These are phyloP conservation scores for Emericellopsis terricola DNA, from an alignment of 495 filamentous ascomycete species.

Conservation along the genomic window DNA sequence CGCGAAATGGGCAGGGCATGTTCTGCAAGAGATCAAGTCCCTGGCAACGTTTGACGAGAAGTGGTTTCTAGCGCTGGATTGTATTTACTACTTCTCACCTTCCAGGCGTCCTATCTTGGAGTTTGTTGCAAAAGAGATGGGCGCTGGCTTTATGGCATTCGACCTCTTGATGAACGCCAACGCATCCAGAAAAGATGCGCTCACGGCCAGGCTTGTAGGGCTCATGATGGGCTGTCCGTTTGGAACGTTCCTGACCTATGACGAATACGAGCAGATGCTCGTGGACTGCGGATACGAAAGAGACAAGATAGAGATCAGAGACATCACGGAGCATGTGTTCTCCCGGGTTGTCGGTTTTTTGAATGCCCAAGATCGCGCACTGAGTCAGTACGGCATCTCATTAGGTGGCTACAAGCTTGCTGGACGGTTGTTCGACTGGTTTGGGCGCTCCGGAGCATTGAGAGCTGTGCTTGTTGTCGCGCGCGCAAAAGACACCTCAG, in stretches of 20 bases:
- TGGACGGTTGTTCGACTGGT: constrained; percentile 24
- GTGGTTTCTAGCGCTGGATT: constrained; percentile 32
- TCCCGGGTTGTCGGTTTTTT: constrained; percentile 18
- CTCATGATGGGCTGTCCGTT: constrained; percentile 5
- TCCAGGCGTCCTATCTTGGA: constrained; percentile 21
- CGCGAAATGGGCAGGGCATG: neutral
- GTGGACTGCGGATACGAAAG: constrained; percentile 18
- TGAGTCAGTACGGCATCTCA: constrained; percentile 16
- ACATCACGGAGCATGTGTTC: constrained; percentile 28
- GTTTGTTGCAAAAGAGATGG: constrained; percentile 13
- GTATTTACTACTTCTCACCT: constrained; percentile 31
- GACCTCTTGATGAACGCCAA: neutral
- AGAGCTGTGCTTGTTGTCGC: constrained; percentile 29
- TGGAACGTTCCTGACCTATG: constrained; percentile 2
- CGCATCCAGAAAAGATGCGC: neutral
- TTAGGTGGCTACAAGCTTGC: constrained; percentile 21
- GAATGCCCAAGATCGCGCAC: constrained; percentile 10
- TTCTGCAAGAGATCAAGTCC: neutral
- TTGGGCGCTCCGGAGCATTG: constrained; percentile 21
- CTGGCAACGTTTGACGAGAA: constrained; percentile 3
- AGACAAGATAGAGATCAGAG: constrained; percentile 17
- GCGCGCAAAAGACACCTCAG: neutral
- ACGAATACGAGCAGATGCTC: constrained; percentile 3
- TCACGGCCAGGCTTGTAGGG: constrained; percentile 2
- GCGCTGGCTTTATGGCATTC: constrained; percentile 24